Percentiles rank a stretch among this genome's conserved stretches.
These are phyloP conservation scores for Suillus americanus DNA, from an alignment of 768 basidiomycete species.

Conservation along the genomic window DNA sequence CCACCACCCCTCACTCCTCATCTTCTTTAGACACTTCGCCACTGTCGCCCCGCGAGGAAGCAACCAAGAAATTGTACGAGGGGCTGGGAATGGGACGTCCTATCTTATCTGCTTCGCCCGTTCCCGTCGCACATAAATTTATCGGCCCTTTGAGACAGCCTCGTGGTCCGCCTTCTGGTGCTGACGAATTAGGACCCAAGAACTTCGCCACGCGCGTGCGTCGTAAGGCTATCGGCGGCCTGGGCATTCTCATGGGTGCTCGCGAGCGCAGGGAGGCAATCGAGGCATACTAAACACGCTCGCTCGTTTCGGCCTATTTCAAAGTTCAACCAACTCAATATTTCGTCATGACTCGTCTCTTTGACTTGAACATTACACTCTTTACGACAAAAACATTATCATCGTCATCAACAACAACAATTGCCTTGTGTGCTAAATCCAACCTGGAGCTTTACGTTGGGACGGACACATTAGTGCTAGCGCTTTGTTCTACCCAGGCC, in stretches of 20 bases:
- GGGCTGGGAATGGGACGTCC: conserved; percentile 84
- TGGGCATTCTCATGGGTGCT: conserved; percentile 77
- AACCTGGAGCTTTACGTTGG: conserved; percentile 9
- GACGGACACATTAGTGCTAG: conserved; percentile 12
- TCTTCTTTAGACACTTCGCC: conserved; percentile 52
- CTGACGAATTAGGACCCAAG: conserved; percentile 83
- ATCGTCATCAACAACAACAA: not conserved
- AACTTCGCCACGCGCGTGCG: conserved; percentile 88
- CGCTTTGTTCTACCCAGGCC: conserved; percentile 6
- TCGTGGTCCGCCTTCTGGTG: conserved; percentile 82
- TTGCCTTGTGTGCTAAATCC: conserved; percentile 2
- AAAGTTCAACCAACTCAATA: conserved; percentile 1
- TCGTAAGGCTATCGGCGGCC: conserved; percentile 79
- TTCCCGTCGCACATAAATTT: conserved; percentile 29
- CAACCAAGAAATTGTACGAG: conserved; percentile 83
- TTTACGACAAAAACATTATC: conserved; percentile 6
- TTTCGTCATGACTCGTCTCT: conserved; percentile 13
- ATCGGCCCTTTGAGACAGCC: conserved; percentile 78
- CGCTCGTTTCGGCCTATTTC: conserved; percentile 2
- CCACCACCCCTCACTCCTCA: conserved; percentile 72
- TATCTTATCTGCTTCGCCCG: conserved; percentile 29
- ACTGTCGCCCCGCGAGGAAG: conserved; percentile 86
- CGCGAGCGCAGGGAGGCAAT: conserved; percentile 77
- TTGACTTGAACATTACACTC: conserved; percentile 21
- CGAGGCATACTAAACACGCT: conserved; percentile 56